A percentile compares a stretch with the other conserved stretches of the same genome.
phyloP scores from a whole-genome alignment of 257 asterid species.

The Petrea volubilis region DNA sequence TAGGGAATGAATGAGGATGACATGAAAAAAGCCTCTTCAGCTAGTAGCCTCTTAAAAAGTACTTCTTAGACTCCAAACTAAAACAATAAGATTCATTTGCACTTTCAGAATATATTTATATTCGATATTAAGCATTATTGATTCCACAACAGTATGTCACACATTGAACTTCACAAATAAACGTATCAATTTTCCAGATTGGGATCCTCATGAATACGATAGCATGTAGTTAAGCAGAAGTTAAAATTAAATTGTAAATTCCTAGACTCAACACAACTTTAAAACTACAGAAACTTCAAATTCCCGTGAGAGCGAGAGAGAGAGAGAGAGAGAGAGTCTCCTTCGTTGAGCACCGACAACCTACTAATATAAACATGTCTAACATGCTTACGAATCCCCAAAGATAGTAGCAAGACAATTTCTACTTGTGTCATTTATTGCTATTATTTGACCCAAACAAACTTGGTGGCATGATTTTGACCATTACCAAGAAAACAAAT shows the following conservation, averaged over 20 bases:
- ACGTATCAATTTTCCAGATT: background rate
- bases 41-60: too few species aligned
- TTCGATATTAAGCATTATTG: background rate
- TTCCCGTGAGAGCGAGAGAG: background rate
- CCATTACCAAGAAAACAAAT: conserved; percentile 16
- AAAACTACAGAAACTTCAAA: background rate
- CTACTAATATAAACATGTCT: background rate
- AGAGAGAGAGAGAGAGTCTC: background rate
- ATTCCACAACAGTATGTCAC: background rate
- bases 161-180: too few species aligned
- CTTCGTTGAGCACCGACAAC: background rate
- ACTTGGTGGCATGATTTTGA: background rate
- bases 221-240: background rate
- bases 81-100: background rate
- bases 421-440: background rate
- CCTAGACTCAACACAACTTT: background rate
- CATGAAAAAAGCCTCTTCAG: too few species aligned
- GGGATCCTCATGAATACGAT: background rate
- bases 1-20: too few species aligned
- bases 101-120: background rate
- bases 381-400: background rate
- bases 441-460: conserved; percentile 3
- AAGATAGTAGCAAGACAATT: background rate
- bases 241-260: background rate
- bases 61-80: background rate